Evolutionary conservation across 1,284 basidiomycete genomes (phyloP).

Genomic region (Cutaneotrichosporon sp.): DNA sequence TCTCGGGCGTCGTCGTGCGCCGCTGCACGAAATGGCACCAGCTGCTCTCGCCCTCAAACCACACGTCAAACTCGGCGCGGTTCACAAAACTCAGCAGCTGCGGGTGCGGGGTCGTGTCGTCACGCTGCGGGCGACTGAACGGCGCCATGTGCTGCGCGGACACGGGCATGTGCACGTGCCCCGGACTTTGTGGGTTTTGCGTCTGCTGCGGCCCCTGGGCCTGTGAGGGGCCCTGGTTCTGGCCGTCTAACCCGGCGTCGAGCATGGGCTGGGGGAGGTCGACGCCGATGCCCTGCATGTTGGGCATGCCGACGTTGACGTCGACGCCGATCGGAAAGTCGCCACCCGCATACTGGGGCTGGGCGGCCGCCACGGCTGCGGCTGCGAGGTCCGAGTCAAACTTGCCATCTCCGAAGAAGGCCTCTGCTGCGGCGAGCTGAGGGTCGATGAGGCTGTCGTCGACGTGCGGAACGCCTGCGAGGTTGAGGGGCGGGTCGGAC

Average conservation of each 20-base stretch:
- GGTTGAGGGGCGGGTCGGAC: constrained; percentile 26
- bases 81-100: constrained; percentile 33
- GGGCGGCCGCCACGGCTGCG: constrained; percentile 21
- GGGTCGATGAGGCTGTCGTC: constrained; percentile 28
- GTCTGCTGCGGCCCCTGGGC: background rate
- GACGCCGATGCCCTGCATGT: background rate
- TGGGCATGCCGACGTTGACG: background rate
- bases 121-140: constrained; percentile 35
- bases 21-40: constrained; percentile 54
- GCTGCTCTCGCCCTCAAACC: constrained; percentile 45
- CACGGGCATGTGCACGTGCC: constrained; percentile 7
- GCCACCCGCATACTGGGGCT: constrained; percentile 6
- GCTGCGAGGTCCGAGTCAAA: constrained; percentile 26
- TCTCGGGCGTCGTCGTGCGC: constrained; percentile 48
- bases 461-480: constrained; percentile 23
- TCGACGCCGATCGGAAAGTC: background rate
- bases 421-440: constrained; percentile 13
- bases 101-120: constrained; percentile 40
- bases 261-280: background rate
- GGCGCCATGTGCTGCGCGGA: constrained; percentile 33
- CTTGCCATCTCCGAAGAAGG: constrained; percentile 27
- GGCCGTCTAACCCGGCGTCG: background rate
- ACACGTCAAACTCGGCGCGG: constrained; percentile 38
- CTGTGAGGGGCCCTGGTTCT: background rate
- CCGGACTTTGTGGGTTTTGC: constrained; percentile 1